Base-by-base conservation (phyloP, 805 yeast species). In the Lipomyces kockii region DNA sequence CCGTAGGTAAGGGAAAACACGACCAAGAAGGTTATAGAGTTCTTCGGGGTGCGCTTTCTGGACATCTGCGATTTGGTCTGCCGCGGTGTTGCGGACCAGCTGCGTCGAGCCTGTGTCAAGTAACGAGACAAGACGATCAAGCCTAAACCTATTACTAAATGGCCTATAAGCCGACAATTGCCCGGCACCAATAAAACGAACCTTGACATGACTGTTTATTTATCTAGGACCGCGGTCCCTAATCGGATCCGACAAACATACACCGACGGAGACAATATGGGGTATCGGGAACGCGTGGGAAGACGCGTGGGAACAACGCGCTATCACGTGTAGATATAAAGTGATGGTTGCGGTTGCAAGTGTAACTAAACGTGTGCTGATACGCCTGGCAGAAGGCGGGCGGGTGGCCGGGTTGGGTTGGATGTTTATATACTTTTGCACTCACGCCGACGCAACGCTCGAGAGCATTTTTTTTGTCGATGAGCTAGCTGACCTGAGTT, bases 41-140 rank as follows among this genome's bases (percentile, higher is more conserved):
- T 95, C 98, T 75, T 94, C 98, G 0, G 98, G 97, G 75, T 95
- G 98, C 55, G 90, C 89, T 77, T 90, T 90, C 34, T 97, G 98
- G 51, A 96, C 83, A 72, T 94, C 98, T 4, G 97, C 91, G 72
- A 95, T 83, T 79, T 95, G 99, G 75, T 94, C 97, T 1, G 98
- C 98, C 0, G 99, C 99, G 9, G 97, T 91, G 75, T 91, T 92
- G 72, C 98, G 85, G 56, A 95, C 95, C 76, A 92, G 90, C 52
- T 91, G 91, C 4, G 98, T 92, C 12, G 97, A 91, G 11, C 99
- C 99, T 1, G 98, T 91, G 79, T 96, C 99, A 71, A 95, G 81
- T 72, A 82, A 75, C 67, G 85, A 80, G 68, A 86, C 88, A 66
- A 86, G 82, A 64, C 88, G 80, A 73, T 86, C 89, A 72, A 85